Base-by-base conservation (phyloP, 768 basidiomycete genomes). In the Neoboletus magnificus region DNA sequence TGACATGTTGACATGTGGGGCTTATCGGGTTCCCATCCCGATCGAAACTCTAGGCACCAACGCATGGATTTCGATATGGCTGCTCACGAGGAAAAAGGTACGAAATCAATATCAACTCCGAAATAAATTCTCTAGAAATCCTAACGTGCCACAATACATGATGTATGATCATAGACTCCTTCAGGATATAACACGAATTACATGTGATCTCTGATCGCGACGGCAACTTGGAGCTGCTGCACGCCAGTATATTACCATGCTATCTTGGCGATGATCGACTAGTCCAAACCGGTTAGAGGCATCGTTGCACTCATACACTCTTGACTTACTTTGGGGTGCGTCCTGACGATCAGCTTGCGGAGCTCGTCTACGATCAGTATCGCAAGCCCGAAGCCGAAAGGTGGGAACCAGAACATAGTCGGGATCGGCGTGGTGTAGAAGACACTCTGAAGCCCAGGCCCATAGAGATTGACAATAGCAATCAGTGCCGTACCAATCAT, bases 381-480 rank as follows among this genome's bases (percentile, higher is more conserved):
- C 1, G 62, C 77, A 13, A 74, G 42, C 2, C 76, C 79, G 36
- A 80, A 77, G 2, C 65, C 70, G 51, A 80, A 75, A 2, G 79
- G 79, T 29, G 77, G 66, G 15, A 76, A 71, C 79, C 79, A 81
- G 63, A 78, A 81, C 73, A 74, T 77, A 2, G 69, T 62, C 2
- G 76, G 78, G 27, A 80, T 79, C 7, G 76, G 74, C 2, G 73
- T 62, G 4, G 78, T 81, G 2, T 32, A 35, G 48, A 81, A 81
- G 25, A 80, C 76, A 0, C 42, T 25, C 50, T 79, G 75, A n/a
- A 81, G 58, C 2, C 78, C 78, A 7, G 63, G 69, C 1, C 78
- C 79, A 36, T 81, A 77, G 35, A 78, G 53, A 56, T 79, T 78
- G 50, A 68, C 69, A 1, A 80, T 59, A 0, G 77, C 77, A 51